These are phyloP conservation scores for Dioscorea cayenensis DNA, from an alignment of 116 monocot species.

Conservation along the genomic window DNA sequence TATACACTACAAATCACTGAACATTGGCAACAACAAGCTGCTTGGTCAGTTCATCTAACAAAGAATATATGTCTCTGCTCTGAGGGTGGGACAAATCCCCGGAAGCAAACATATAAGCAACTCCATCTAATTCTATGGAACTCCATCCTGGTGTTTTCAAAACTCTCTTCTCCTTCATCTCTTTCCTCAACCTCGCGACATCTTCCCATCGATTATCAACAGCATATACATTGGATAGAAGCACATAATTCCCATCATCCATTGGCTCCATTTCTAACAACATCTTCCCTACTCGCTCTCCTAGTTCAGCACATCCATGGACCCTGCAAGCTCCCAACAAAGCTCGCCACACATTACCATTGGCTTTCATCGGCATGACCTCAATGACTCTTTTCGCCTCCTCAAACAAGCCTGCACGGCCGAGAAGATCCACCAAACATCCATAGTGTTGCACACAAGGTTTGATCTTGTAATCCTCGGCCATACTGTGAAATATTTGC, in stretches of 20 bases:
- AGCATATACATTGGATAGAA: conserved; percentile 26
- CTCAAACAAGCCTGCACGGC: conserved; percentile 9
- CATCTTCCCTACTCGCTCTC: conserved; percentile 11
- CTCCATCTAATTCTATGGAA: conserved; percentile 23
- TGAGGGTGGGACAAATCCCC: conserved; percentile 19
- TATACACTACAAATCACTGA: not conserved
- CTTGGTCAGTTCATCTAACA: conserved; percentile 11
- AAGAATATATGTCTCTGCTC: conserved; percentile 13
- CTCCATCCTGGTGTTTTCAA: conserved; percentile 39
- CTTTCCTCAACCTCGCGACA: conserved; percentile 14
- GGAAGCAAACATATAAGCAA: conserved; percentile 20
- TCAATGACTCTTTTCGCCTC: conserved; percentile 16
- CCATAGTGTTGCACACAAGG: conserved; percentile 13
- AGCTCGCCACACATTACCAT: conserved; percentile 16
- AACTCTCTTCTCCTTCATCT: conserved; percentile 21
- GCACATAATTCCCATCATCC: conserved; percentile 20
- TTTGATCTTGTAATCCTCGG: conserved; percentile 3
- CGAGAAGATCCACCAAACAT: conserved; percentile 19
- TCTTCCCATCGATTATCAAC: conserved; percentile 27
- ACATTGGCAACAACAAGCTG: not conserved
- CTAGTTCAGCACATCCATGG: conserved; percentile 16
- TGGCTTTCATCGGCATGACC: conserved; percentile 10
- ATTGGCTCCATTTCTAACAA: conserved; percentile 19
- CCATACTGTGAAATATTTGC: conserved; percentile 14
- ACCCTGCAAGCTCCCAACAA: conserved; percentile 15